Percentiles rank a stretch among this genome's conserved stretches.
These are phyloP conservation scores for Aspergillus uvarum DNA, from an alignment of 2,329 filamentous ascomycete species.

Conservation along the genomic window DNA sequence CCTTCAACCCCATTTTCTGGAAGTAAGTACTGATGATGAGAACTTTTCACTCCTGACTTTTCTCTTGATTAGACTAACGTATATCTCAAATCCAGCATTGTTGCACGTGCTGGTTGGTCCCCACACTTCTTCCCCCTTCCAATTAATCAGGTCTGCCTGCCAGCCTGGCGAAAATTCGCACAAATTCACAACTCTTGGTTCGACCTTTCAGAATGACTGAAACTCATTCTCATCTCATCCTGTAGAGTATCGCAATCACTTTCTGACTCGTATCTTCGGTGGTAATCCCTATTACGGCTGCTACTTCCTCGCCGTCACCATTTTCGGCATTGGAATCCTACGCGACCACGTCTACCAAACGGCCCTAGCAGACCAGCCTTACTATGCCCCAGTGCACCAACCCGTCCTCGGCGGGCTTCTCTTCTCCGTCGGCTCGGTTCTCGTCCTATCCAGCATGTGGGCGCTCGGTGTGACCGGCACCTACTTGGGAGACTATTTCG, in stretches of 20 bases:
- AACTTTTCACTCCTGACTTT: neutral
- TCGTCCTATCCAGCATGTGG: constrained; percentile 89
- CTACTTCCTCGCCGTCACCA: constrained; percentile 83
- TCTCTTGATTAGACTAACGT: constrained; percentile 13
- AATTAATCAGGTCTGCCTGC: neutral
- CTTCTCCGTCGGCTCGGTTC: constrained; percentile 72
- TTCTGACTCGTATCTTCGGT: constrained; percentile 84
- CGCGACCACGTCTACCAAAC: constrained; percentile 85
- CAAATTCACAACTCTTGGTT: neutral
- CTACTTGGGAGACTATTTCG: constrained; percentile 97
- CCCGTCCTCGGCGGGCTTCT: constrained; percentile 68
- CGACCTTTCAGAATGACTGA: constrained; percentile 12
- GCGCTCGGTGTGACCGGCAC: constrained; percentile 91
- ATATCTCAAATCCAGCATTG: constrained; percentile 57
- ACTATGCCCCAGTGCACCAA: constrained; percentile 69
- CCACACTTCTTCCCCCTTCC: constrained; percentile 13
- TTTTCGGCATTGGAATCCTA: constrained; percentile 88
- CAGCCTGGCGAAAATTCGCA: neutral
- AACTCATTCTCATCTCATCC: constrained; percentile 15
- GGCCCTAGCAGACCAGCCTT: constrained; percentile 73
- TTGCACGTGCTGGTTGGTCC: constrained; percentile 72
- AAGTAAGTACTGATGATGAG: constrained; percentile 66
- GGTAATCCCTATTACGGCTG: constrained; percentile 77
- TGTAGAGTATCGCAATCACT: constrained; percentile 85
- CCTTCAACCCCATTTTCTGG: constrained; percentile 99